Conservation (phyloP, 78 protist species). For the Planoprotostelium fungivorum region DNA sequence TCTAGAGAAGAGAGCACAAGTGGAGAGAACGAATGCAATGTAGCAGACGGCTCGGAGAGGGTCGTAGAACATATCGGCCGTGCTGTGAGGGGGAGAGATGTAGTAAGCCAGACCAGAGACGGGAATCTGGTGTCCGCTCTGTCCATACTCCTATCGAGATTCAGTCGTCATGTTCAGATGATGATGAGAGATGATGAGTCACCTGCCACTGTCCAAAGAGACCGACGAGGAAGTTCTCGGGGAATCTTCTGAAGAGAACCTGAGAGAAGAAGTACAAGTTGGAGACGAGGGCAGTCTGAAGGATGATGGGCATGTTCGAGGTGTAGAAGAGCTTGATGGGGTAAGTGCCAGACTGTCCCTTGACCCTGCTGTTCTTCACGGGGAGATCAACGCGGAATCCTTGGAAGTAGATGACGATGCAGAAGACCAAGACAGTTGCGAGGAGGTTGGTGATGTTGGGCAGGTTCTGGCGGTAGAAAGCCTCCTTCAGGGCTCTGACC, state of each 20-base stretch:
- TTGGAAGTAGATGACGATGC: slow-evolving; percentile 98
- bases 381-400: slow-evolving; percentile 96
- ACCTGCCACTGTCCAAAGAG: slow-evolving; percentile 96
- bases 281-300: slow-evolving; percentile 96
- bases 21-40: slow-evolving; percentile 88
- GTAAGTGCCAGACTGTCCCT: slow-evolving; percentile 80
- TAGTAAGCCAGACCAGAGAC: slow-evolving; percentile 97
- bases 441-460: slow-evolving; percentile 98
- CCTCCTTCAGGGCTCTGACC: slow-evolving; percentile 94
- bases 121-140: slow-evolving; percentile 69
- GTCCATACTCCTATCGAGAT: slow-evolving; percentile 12
- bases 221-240: slow-evolving; percentile 75
- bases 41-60: slow-evolving; percentile 97
- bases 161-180: neutral
- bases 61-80: slow-evolving; percentile 76
- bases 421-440: slow-evolving; percentile 97
- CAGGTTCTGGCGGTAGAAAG: slow-evolving; percentile 97
- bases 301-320: slow-evolving; percentile 99
- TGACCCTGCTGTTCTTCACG: slow-evolving; percentile 62
- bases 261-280: slow-evolving; percentile 97
- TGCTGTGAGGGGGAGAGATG: slow-evolving; percentile 92
- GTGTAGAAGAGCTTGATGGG: slow-evolving; percentile 99
- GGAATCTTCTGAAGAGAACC: slow-evolving; percentile 90
- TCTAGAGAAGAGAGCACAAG: slow-evolving; percentile 98
- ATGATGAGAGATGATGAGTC: neutral